Base-by-base conservation (phyloP, 75 land plant species). In the Chamaecyparis obtusa region DNA sequence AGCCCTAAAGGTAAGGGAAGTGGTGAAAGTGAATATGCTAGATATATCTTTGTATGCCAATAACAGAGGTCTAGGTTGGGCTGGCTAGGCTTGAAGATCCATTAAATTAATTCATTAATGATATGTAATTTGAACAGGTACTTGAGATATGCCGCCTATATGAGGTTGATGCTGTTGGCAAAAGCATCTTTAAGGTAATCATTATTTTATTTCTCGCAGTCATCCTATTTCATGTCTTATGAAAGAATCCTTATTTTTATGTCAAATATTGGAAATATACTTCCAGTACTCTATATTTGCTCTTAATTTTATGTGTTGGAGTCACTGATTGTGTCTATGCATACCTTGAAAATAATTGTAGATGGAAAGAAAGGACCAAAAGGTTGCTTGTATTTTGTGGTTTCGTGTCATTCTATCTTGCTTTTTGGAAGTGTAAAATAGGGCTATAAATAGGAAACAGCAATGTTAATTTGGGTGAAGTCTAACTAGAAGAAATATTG, bases 91-190 rank as follows among this genome's bases (percentile, higher is more conserved):
- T 33, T 57, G 32, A 35, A 2, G 33, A 51, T 55, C 35, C 36
- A 44, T 79, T 16, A 84, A 36, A n/a, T 84, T 41, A 39, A 79
- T 60, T 64, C 21, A 72, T 32, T 32, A 37, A 19, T 54, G 69
- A 39, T 17, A 67, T 86, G 54, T 75, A 15, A 55, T 90, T 46
- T 72, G 55, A 72, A 49, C 93, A 98, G 99, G 95, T 46, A 85
- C 79, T 96, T 80, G 99, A 98, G 83, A 93, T 98, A 27, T 96
- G 99, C 86, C 95, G 94, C 46, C 89, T 95, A 0, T 96, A 98
- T 93, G 96, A 93, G 30, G 92, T 96, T 54, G 90, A 90, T 41
- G 86, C 77, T 75, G 91, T 95, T 80, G 91, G 91, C 55, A 89
- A 91, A 88, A 90, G 84, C 56, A 86, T 96, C 44, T 93, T 91